These are phyloP conservation scores for Schizonepeta tenuifolia DNA, from an alignment of 257 asterid genomes.

Conservation along the genomic window DNA sequence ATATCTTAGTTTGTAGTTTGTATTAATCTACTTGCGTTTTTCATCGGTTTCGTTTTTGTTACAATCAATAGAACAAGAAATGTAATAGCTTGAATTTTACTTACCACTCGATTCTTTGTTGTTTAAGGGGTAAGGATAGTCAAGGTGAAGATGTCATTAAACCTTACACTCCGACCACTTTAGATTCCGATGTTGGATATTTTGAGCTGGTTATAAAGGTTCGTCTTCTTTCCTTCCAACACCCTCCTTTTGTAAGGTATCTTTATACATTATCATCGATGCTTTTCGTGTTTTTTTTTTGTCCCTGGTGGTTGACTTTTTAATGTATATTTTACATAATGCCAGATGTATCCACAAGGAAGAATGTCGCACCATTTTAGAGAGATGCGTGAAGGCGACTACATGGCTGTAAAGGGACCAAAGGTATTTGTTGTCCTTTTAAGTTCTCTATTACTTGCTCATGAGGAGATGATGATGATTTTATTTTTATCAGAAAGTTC, in stretches of 20 bases:
- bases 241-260: conserved; percentile 19
- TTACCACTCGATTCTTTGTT: neutral
- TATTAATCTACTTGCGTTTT: conserved; percentile 8
- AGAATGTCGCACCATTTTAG: conserved; percentile 98
- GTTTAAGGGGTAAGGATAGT: conserved; percentile 81
- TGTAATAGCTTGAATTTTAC: conserved; percentile 2
- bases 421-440: conserved; percentile 58
- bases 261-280: neutral
- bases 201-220: conserved; percentile 97
- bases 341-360: conserved; percentile 98
- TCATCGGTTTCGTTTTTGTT: too few relatives aligned
- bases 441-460: neutral
- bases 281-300: neutral
- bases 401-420: conserved; percentile 89
- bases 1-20: neutral
- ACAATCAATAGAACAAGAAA: too few relatives aligned
- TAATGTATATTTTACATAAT: conserved; percentile 21
- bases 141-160: conserved; percentile 94
- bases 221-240: neutral
- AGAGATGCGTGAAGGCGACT: conserved; percentile 85
- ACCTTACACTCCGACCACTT: conserved; percentile 96
- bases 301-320: conserved; percentile 25
- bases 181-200: conserved; percentile 93
- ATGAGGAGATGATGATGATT: neutral
- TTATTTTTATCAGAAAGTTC: neutral